These are phyloP conservation scores for Colletotrichum filicis DNA, from an alignment of 2,329 filamentous ascomycete species.

Conservation along the genomic window DNA sequence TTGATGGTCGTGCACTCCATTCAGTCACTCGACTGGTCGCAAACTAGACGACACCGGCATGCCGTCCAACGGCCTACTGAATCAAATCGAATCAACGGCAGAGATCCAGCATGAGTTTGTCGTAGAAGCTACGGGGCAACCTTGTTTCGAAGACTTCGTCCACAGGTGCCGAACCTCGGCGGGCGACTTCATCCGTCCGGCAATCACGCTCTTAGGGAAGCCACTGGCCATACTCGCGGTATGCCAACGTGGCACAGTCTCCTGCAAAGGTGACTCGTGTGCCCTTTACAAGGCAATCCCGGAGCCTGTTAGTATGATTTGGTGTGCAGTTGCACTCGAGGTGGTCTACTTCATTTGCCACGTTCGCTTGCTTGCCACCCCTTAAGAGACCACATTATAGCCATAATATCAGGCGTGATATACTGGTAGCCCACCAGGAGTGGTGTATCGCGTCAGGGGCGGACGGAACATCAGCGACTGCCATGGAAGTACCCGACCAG, in stretches of 20 bases:
- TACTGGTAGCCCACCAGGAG: constrained; percentile 20
- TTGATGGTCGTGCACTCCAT: neutral
- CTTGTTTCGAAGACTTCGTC: neutral
- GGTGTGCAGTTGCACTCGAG: neutral
- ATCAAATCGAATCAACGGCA: neutral
- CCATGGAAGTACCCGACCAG: constrained; percentile 2
- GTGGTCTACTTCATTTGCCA: constrained; percentile 22
- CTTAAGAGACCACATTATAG: constrained; percentile 24
- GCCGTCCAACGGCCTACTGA: neutral
- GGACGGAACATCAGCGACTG: neutral
- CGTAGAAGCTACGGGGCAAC: neutral
- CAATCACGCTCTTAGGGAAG: neutral
- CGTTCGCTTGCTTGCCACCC: constrained; percentile 1
- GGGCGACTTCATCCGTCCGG: neutral
- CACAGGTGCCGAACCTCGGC: neutral
- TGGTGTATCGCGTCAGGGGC: constrained; percentile 6
- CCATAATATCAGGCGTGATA: constrained; percentile 17
- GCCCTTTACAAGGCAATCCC: neutral
- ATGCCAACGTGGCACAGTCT: constrained; percentile 1
- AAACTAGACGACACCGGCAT: neutral
- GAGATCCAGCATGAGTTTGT: neutral
- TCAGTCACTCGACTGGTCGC: neutral
- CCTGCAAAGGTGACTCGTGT: neutral
- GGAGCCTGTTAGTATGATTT: neutral
- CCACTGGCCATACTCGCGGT: neutral